Conservation (phyloP, 1,284 basidiomycete species). For the Leccinum pachyderme region DNA sequence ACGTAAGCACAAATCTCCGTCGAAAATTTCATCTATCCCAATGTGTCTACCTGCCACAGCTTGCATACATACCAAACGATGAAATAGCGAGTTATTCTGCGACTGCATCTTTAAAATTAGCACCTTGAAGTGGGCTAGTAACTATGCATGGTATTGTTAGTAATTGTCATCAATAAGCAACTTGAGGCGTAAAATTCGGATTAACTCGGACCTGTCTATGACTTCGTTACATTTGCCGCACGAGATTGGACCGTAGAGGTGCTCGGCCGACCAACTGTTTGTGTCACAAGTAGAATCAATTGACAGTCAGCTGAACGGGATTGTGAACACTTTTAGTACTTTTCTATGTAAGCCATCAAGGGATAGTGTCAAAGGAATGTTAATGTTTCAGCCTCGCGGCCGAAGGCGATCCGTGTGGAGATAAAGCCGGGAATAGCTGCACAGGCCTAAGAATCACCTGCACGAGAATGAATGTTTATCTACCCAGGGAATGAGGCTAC, state of each 20-base stretch:
- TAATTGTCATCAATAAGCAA: not conserved
- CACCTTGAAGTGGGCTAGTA: not conserved
- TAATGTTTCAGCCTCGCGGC: conserved; percentile 16
- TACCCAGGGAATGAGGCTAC: conserved; percentile 36
- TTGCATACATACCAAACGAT: not conserved
- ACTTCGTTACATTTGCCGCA: not conserved
- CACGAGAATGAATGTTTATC: conserved; percentile 17
- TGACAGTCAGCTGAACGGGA: not conserved
- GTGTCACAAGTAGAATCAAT: not conserved
- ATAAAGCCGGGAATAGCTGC: not conserved
- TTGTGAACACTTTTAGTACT: not conserved
- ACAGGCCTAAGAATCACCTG: not conserved
- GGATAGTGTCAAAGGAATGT: conserved; percentile 6
- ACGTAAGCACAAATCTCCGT: not conserved
- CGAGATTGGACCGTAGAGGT: not conserved
- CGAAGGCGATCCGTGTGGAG: not conserved
- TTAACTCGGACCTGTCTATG: not conserved
- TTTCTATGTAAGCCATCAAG: not conserved
- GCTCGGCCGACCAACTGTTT: not conserved
- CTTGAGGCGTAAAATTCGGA: not conserved
- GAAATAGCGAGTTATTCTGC: not conserved
- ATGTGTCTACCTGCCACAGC: not conserved
- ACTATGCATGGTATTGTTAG: not conserved
- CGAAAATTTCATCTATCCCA: not conserved
- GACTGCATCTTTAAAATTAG: not conserved